Evolutionary conservation across 1,284 basidiomycete species (phyloP), one percentile per base, ranked within the genome.

Genomic region (Tetrapyrgos nigripes): DNA sequence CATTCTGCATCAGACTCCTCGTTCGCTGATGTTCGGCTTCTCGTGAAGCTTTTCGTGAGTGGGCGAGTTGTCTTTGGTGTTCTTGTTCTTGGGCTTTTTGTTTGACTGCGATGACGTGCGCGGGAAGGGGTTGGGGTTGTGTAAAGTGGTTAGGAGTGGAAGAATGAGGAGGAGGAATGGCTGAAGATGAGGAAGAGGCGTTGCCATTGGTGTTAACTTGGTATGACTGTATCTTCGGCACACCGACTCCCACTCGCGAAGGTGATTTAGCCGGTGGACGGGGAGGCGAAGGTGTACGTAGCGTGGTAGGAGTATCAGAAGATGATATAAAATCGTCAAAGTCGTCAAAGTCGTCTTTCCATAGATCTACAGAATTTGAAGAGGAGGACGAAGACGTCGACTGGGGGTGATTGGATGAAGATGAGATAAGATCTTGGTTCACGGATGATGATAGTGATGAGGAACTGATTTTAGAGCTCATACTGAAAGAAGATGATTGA

Each of bases 1-100:
- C 86, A 17, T 70, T 71, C 61, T 84, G 79, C 58, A 90, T 68
- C 24, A 90, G 71, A 62, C 79, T 85, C 62, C 81, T 68, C 4
- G 86, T 86, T 53, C 84, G 82, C 58, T 78, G 76, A 64, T 85
- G 86, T 52, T 79, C 77, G 6, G 77, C 76, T 45, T 72, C 71
- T 35, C 70, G 70, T 10, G 76, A 71, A 5, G 57, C 40, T 62
- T 68, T 71, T n/a, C 66, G 70, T 23, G 66, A 60, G 29, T 54
- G 52, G 10, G 21, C 37, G 6, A 40, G 4, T 40, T 40, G 37
- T 4, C 37, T 6, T 6, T 9, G 37, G 6, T 40, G 37, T 40
- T 45, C 28, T 50, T 54, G 1, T 1, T 11, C 35, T 23, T 27
- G 19, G 11, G 26, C 6, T 31, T 48, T 17, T 28, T 23, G 27